Conservation (phyloP, 257 asterid species). For the Jaltomata sinuosa region DNA sequence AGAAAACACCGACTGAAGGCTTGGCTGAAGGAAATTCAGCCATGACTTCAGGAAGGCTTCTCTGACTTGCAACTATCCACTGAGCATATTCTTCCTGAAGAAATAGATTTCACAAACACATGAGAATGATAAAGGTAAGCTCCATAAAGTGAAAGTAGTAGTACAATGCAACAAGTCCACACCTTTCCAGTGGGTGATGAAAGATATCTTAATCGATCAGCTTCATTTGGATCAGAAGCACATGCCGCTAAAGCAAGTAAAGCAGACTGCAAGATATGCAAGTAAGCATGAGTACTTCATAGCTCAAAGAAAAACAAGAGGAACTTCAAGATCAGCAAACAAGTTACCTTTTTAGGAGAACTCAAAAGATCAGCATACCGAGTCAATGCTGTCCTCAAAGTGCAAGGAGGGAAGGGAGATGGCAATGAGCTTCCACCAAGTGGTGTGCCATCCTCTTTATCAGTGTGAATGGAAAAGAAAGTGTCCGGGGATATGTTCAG, state of each 20-base stretch:
- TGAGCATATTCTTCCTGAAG: conserved; percentile 89
- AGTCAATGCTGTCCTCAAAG: conserved; percentile 76
- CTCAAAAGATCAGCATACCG: conserved; percentile 80
- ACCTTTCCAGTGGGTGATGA: conserved; percentile 99
- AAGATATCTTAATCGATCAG: conserved; percentile 70
- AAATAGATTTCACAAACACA: not conserved
- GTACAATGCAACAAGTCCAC: conserved; percentile 7
- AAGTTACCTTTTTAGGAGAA: conserved; percentile 78
- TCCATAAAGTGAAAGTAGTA: not conserved
- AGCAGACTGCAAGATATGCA: conserved; percentile 43
- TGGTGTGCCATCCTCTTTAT: conserved; percentile 78
- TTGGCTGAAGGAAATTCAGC: conserved; percentile 85
- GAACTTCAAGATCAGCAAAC: not conserved
- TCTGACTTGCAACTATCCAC: conserved; percentile 63
- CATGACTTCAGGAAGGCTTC: conserved; percentile 95
- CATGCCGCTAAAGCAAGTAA: conserved; percentile 71
- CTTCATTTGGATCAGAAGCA: conserved; percentile 78
- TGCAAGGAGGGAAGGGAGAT: conserved; percentile 92
- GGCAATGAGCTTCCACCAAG: conserved; percentile 55
- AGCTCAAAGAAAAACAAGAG: not conserved
- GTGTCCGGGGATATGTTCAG: conserved; percentile 69
- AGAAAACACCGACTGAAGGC: conserved; percentile 94
- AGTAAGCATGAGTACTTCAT: conserved; percentile 3
- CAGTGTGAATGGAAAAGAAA: conserved; percentile 72
- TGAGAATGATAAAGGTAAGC: conserved; percentile 7